Evolutionary conservation across 345 rosid species (phyloP), one percentile per base, ranked within the genome.

Genomic region (Eucalyptus regnans): DNA sequence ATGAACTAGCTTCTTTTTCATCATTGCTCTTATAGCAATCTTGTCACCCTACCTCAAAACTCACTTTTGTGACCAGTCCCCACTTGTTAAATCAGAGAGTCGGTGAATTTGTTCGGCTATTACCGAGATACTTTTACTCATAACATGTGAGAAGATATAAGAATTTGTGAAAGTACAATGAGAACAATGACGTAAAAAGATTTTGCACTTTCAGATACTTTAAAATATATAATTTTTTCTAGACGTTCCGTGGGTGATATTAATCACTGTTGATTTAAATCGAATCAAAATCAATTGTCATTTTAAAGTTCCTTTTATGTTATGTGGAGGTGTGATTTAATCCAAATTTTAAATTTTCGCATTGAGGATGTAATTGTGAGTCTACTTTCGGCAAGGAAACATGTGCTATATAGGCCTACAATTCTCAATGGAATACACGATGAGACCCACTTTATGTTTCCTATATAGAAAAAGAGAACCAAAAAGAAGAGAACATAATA

Each of bases 1-100:
- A 23, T 0, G 9, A 56, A 56, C 29, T 9, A 9, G 29, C 6
- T 8, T 22, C 6, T 22, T 56, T 56, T 56, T 4, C 29, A 23
- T 4, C 62, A 1, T 2, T 9, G 6, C 1, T 56, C 62, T 4
- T 56, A 1, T 23, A 9, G 29, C 62, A 23, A 56, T 25, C 6
- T 25, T 10, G 62, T 56, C 62, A 56, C 62, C 62, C 6, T 2
- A 56, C 62, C 62, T 23, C 13, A 56, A 22, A 56, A 56, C 29
- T 56, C 62, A 23, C 62, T 56, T 56, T 23, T 2, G 62, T 23
- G 62, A 23, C 6, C 29, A 23, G 62, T 22, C 29, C 62, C 62
- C 62, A 23, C 12, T 56, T 1, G 31, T 60, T 27, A 60, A 12
- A 11, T 25, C 15, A 25, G 12, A 25, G 31, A 60, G 31, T 60